A percentile compares a stretch with the other conserved stretches of the same genome.
Conservation (phyloP, 2,329 filamentous ascomycete genomes). For the Catunica adiposa region DNA sequence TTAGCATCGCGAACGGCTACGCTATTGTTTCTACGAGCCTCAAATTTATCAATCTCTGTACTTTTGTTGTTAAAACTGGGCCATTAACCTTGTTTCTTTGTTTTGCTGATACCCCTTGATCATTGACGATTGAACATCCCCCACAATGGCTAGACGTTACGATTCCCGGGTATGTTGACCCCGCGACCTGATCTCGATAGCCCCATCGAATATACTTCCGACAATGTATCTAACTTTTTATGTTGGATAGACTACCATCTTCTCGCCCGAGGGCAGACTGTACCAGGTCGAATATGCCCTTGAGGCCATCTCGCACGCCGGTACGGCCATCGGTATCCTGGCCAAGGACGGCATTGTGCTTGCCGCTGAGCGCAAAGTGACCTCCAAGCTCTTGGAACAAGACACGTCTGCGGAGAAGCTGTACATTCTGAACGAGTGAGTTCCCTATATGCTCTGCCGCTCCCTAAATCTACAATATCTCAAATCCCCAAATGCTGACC, state of each 20-base stretch:
- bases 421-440: slow-evolving; percentile 95
- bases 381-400: slow-evolving; percentile 96
- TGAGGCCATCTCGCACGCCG: slow-evolving; percentile 95
- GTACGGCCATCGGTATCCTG: slow-evolving; percentile 89
- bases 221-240: background rate
- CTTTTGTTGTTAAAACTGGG: background rate
- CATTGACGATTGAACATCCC: too few relatives aligned
- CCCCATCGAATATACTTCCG: too few relatives aligned
- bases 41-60: background rate
- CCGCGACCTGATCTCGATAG: background rate
- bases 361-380: slow-evolving; percentile 95
- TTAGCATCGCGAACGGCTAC: background rate
- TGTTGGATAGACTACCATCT: slow-evolving; percentile 74
- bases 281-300: slow-evolving; percentile 99
- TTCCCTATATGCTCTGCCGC: slow-evolving; percentile 11
- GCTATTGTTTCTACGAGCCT: background rate
- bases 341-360: slow-evolving; percentile 97
- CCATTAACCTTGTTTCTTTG: too few relatives aligned
- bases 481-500: background rate
- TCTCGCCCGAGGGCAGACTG: slow-evolving; percentile 93
- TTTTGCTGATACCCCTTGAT: too few relatives aligned
- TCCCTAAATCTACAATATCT: background rate
- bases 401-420: slow-evolving; percentile 99
- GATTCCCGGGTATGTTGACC: slow-evolving; percentile 65
- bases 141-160: slow-evolving; percentile 82